A percentile compares a stretch with the other conserved stretches of the same genome.
These are phyloP conservation scores for Diplocarpon mali DNA, from an alignment of 2,329 filamentous ascomycete genomes.

Conservation along the genomic window DNA sequence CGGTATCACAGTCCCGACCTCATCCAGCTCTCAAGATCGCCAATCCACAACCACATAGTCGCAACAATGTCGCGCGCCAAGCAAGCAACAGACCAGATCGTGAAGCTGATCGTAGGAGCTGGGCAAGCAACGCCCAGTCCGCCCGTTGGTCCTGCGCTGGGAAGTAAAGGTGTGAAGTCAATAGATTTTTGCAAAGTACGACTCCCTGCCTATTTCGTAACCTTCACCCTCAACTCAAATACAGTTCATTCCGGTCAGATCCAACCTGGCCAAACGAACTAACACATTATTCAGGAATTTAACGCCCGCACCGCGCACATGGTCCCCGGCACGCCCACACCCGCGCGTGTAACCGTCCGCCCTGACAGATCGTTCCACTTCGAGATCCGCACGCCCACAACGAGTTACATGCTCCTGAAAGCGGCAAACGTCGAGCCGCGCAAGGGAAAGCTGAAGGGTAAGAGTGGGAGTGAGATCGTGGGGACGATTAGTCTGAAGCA, in stretches of 20 bases:
- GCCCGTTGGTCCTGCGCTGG: slow-evolving; percentile 89
- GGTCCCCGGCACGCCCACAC: slow-evolving; percentile 70
- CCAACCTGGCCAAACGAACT: neutral
- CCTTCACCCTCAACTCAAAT: too few species aligned
- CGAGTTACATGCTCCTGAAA: slow-evolving; percentile 76
- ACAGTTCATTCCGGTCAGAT: too few species aligned
- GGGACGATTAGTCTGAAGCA: slow-evolving; percentile 88
- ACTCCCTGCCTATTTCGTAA: neutral
- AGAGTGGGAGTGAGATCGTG: slow-evolving; percentile 63
- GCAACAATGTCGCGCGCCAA: slow-evolving; percentile 27
- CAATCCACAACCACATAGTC: neutral
- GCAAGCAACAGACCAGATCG: slow-evolving; percentile 52
- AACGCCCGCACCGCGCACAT: slow-evolving; percentile 89
- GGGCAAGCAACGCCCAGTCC: slow-evolving; percentile 92
- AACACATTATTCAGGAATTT: slow-evolving; percentile 62
- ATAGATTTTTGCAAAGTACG: slow-evolving; percentile 98
- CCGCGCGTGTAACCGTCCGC: slow-evolving; percentile 81
- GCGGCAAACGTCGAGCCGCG: slow-evolving; percentile 62
- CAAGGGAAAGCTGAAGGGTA: slow-evolving; percentile 69
- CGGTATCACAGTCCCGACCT: too few species aligned
- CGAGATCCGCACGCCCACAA: slow-evolving; percentile 88
- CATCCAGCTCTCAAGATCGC: neutral
- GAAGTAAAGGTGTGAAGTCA: slow-evolving; percentile 95
- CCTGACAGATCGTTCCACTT: slow-evolving; percentile 90
- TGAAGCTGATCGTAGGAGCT: slow-evolving; percentile 95